phyloP scores from a whole-genome alignment of 768 basidiomycete species.

The Pleurotus tuoliensis region DNA sequence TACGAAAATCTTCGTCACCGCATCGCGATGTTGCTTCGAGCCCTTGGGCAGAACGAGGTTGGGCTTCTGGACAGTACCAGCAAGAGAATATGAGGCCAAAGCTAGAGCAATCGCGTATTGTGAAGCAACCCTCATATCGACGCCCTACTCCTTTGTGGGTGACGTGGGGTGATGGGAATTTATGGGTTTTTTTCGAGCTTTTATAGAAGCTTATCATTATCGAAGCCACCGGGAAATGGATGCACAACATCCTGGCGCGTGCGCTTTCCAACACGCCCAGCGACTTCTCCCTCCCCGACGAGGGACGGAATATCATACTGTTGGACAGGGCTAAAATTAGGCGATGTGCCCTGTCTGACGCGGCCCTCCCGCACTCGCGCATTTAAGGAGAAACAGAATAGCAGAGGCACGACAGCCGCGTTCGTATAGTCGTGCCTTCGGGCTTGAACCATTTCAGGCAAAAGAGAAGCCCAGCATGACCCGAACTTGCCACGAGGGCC shows the following conservation, averaged over 20 bases:
- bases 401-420: background rate
- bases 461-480: background rate
- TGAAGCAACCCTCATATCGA: background rate
- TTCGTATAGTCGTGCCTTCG: background rate
- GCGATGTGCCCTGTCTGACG: background rate
- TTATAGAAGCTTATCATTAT: background rate
- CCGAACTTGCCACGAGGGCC: background rate
- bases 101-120: constrained; percentile 8
- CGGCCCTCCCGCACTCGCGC: background rate
- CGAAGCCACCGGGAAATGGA: background rate
- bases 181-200: background rate
- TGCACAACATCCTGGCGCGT: background rate
- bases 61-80: constrained; percentile 40
- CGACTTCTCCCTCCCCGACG: constrained; percentile 1
- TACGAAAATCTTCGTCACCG: constrained; percentile 46
- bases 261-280: background rate
- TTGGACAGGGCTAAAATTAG: background rate
- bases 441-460: background rate
- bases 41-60: constrained; percentile 38
- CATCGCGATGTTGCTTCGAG: constrained; percentile 30
- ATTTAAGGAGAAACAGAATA: constrained; percentile 4
- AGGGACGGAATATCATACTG: background rate
- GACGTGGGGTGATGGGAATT: too few relatives aligned
- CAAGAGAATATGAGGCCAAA: constrained; percentile 21
- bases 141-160: background rate